Base-by-base conservation (phyloP, 176 grass and related monocot genomes). In the Juncus inflexus region DNA sequence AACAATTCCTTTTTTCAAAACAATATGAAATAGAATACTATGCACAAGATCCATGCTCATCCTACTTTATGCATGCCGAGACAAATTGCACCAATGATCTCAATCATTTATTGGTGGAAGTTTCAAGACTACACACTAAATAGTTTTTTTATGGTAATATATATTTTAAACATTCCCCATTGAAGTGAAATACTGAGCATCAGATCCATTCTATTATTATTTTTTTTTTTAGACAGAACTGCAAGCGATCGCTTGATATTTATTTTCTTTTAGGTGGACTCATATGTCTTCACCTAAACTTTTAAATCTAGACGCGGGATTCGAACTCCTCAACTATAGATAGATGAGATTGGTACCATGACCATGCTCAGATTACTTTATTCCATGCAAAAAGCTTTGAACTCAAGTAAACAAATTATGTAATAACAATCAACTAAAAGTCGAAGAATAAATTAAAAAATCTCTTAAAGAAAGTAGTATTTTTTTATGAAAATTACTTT, bases 401-500 rank as follows among this genome's bases (percentile, higher is more conserved):
- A 43, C 40, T 55, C 65, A 69, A 37, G 40, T 4, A 62, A 62
- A 62, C 10, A 11, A 12, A n/a, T 62, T 28, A 28, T 28, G 19
- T 28, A 28, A 28, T 28, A 28, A 28, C 19, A 28, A 28, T 28
- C 19, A 28, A 28, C 19, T 28, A 1, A 28, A 28, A 28, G 58
- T 11, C 6, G 6, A 37, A 61, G 57, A 61, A 37, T 11, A 42
- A n/a, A 3, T 45, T 16, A 64, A 3, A 47, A 12, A 13, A 57
- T 11, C 11, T 13, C 62, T 28, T 28, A 28, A 28, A 28, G 19
- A 28, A 28, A 28, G 19, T 28, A 28, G 19, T 28, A 15, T 15
- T 50, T 3, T 37, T 3, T 11, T 4, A n/a, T n/a, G 9, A 12
- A 6, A 0, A 69, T 74, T 66, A 95, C 90, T 87, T 85, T 81